Evolutionary conservation across 306 rosid species (phyloP).

Genomic region (Heteromeles arbutifolia): DNA sequence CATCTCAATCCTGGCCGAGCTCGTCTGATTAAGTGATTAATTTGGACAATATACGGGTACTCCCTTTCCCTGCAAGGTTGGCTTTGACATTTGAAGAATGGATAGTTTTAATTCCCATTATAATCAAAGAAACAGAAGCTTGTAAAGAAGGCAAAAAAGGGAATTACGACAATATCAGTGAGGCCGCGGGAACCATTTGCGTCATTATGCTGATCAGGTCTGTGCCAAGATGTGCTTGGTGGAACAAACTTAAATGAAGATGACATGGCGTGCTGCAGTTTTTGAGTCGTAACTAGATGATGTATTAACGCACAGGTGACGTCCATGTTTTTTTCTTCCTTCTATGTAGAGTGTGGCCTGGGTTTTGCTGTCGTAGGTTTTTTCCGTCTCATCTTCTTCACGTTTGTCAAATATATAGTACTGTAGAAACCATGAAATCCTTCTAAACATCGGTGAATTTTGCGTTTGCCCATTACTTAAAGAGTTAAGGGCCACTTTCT

Average conservation of each 20-base stretch:
- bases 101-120: not conserved
- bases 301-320: not conserved
- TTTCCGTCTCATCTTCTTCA: not conserved
- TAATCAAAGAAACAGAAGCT: not conserved
- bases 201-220: conserved; percentile 6
- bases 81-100: conserved; percentile 11
- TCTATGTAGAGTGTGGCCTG: not conserved
- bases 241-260: not conserved
- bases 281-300: not conserved
- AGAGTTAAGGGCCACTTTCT: not conserved
- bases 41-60: conserved; percentile 13
- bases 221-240: not conserved
- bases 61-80: conserved; percentile 20
- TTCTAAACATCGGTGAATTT: not conserved
- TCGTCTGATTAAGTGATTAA: conserved; percentile 45
- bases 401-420: not conserved
- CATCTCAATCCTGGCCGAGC: conserved; percentile 95
- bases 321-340: not conserved
- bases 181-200: conserved; percentile 23
- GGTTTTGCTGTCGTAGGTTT: not conserved
- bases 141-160: not conserved
- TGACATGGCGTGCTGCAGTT: not conserved
- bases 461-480: not conserved
- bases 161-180: not conserved
- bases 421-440: not conserved